These are phyloP conservation scores for Cajanus cajan DNA, from an alignment of 306 rosid species.

Conservation along the genomic window DNA sequence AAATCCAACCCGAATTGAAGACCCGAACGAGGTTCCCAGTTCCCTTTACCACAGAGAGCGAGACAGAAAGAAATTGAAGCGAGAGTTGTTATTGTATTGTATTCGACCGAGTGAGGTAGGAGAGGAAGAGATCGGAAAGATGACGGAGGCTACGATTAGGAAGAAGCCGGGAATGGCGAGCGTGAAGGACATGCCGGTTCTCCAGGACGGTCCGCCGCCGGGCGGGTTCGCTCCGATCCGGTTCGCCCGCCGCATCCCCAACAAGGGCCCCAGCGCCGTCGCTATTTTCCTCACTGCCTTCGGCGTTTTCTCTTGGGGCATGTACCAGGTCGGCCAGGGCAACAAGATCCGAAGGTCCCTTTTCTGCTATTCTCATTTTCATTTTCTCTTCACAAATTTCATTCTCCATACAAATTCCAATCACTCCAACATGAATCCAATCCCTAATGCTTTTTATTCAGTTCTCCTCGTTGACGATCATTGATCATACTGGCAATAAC, in stretches of 20 bases:
- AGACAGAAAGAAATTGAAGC: no score
- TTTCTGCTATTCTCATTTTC: background rate
- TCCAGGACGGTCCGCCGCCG: slow-evolving; percentile 98
- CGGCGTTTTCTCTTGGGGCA: slow-evolving; percentile 93
- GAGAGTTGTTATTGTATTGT: background rate
- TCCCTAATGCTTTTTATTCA: no score
- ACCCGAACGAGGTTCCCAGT: no score
- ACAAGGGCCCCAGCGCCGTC: slow-evolving; percentile 82
- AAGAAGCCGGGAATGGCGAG: slow-evolving; percentile 98
- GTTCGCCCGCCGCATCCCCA: slow-evolving; percentile 98
- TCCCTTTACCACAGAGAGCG: no score
- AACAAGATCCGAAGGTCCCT: slow-evolving; percentile 85
- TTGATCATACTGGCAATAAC: background rate
- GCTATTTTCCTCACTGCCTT: slow-evolving; percentile 78
- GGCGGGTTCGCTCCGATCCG: slow-evolving; percentile 98
- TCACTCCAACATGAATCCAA: no score
- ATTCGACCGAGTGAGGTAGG: background rate
- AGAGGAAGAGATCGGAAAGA: slow-evolving; percentile 28
- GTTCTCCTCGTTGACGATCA: background rate
- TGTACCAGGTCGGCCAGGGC: slow-evolving; percentile 98
- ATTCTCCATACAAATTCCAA: no score
- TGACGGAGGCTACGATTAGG: slow-evolving; percentile 93
- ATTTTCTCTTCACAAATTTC: slow-evolving; percentile 15
- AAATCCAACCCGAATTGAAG: no score
- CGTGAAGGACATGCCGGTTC: slow-evolving; percentile 97